Evolutionary conservation across 495 filamentous ascomycete species (phyloP).

Genomic region (Neurospora tetraspora): DNA sequence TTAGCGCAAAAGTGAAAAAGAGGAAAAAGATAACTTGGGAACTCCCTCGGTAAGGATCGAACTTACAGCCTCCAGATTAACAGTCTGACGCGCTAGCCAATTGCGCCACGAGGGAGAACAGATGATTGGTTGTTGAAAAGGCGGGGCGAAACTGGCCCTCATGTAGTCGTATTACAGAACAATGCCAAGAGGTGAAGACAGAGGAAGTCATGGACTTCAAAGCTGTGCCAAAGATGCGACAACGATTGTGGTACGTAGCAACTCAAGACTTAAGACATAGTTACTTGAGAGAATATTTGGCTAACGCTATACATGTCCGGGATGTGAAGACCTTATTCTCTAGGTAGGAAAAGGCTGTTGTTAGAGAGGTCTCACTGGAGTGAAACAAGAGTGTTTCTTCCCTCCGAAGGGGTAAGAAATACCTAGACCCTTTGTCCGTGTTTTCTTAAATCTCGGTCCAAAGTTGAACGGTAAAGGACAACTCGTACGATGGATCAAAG

Average conservation of each 20-base stretch:
- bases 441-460: neutral
- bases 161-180: neutral
- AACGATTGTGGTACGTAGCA: neutral
- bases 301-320: neutral
- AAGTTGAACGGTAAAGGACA: neutral
- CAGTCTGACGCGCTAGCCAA: slow-evolving; percentile 8
- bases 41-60: slow-evolving; percentile 1
- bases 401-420: neutral
- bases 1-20: neutral
- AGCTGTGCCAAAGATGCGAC: neutral
- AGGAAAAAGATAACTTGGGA: neutral
- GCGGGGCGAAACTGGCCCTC: neutral
- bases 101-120: slow-evolving; percentile 10
- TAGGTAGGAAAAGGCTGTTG: neutral
- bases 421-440: neutral
- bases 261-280: neutral
- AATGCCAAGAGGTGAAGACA: neutral
- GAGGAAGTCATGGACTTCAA: neutral
- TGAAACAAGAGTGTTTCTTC: neutral
- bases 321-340: neutral
- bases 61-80: slow-evolving; percentile 5
- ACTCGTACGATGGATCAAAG: neutral
- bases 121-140: neutral
- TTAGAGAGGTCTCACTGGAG: neutral
- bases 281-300: neutral